Evolutionary conservation across 78 protist species (phyloP).

Genomic region (Emiliania huxleyi): DNA sequence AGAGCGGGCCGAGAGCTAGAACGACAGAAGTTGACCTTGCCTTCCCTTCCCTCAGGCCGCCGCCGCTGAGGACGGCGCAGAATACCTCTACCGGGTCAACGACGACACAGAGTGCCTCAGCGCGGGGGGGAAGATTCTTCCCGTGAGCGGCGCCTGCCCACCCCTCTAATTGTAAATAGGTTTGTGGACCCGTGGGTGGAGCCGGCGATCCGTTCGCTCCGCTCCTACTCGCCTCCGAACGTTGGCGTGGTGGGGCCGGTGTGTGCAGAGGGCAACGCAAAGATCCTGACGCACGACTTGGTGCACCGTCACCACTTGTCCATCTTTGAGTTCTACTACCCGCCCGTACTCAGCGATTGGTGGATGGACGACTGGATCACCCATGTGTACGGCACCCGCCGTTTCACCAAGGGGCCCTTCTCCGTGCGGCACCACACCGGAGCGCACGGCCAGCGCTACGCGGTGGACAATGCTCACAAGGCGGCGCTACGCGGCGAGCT

Average conservation of each 20-base stretch:
- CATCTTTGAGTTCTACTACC: neutral
- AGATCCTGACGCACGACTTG: neutral
- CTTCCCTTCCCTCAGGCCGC: no score
- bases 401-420: neutral
- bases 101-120: neutral
- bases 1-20: no score
- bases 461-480: neutral
- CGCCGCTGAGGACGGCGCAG: neutral
- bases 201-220: neutral
- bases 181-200: neutral
- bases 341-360: neutral
- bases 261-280: neutral
- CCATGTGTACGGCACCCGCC: neutral
- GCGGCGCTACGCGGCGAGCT: neutral
- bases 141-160: no score
- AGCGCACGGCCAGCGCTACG: neutral
- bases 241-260: conserved; percentile 13
- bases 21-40: no score
- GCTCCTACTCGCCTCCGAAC: neutral
- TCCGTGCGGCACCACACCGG: neutral
- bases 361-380: conserved; percentile 19
- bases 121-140: no score
- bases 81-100: neutral
- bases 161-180: no score
- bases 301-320: neutral